Evolutionary conservation across 2,329 filamentous ascomycete species (phyloP).

Genomic region (Exophiala aquamarina): DNA sequence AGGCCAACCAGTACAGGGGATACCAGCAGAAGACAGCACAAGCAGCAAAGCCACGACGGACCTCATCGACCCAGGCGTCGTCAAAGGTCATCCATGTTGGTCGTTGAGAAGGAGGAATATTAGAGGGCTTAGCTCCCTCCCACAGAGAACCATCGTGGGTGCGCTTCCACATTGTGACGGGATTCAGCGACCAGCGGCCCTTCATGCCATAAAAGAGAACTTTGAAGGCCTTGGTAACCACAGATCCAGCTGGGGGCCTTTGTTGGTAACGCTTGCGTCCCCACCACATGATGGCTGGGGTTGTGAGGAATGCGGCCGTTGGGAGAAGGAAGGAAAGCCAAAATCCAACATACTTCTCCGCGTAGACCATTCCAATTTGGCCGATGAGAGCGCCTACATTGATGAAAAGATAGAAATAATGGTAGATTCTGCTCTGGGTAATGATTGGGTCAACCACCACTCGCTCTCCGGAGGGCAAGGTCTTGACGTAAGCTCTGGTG

Average conservation of each 20-base stretch:
- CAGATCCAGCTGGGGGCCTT: constrained; percentile 62
- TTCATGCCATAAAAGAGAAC: constrained; percentile 55
- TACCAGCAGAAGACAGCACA: constrained; percentile 58
- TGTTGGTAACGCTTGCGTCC: constrained; percentile 63
- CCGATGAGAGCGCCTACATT: constrained; percentile 64
- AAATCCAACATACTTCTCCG: constrained; percentile 74
- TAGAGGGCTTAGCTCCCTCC: constrained; percentile 53
- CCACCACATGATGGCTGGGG: constrained; percentile 60
- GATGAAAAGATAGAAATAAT: constrained; percentile 69
- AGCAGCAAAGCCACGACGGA: constrained; percentile 66
- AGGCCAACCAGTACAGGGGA: constrained; percentile 54
- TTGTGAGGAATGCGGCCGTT: constrained; percentile 62
- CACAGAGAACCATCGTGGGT: constrained; percentile 21
- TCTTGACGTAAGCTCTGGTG: constrained; percentile 57
- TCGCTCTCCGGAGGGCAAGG: constrained; percentile 58
- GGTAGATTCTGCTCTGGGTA: constrained; percentile 66
- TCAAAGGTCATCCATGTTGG: constrained; percentile 74
- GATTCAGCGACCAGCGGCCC: constrained; percentile 63
- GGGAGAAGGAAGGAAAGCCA: constrained; percentile 71
- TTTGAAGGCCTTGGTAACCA: constrained; percentile 66
- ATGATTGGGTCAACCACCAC: constrained; percentile 69
- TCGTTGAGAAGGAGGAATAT: constrained; percentile 54
- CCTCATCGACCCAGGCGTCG: constrained; percentile 79
- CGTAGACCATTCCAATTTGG: constrained; percentile 68
- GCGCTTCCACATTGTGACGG: constrained; percentile 46